These are phyloP conservation scores for Penicillium oxalicum DNA, from an alignment of 2,329 filamentous ascomycete genomes.

Conservation along the genomic window DNA sequence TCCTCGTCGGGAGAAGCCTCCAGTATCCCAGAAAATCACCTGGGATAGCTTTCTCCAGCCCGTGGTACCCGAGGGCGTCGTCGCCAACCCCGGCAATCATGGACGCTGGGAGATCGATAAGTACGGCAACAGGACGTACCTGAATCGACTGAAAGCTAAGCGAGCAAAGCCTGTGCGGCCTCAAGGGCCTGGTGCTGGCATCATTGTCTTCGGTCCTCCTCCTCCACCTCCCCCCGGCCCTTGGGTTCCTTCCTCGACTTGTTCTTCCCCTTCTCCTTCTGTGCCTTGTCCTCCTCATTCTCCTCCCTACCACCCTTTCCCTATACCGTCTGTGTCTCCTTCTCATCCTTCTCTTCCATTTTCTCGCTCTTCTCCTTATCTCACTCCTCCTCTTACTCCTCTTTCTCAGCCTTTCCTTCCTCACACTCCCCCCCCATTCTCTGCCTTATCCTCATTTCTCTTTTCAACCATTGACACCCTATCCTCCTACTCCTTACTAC, in stretches of 20 bases:
- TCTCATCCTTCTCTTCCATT: neutral
- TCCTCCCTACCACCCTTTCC: neutral
- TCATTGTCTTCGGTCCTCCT: neutral
- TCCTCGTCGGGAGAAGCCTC: neutral
- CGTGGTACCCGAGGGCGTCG: slow-evolving; percentile 14
- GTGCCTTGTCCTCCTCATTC: neutral
- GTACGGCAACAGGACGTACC: slow-evolving; percentile 13
- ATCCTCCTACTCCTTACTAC: neutral
- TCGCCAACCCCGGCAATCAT: slow-evolving; percentile 22
- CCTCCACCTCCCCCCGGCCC: too few species aligned
- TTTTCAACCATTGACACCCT: neutral
- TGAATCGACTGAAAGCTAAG: slow-evolving; percentile 15
- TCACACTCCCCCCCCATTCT: neutral
- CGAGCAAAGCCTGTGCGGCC: neutral
- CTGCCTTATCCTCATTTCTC: neutral
- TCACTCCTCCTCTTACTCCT: too few species aligned
- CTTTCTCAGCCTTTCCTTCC: neutral
- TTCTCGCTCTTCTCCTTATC: too few species aligned
- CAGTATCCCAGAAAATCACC: slow-evolving; percentile 3
- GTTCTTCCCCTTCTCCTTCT: neutral
- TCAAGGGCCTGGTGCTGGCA: too few species aligned
- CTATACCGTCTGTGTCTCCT: neutral
- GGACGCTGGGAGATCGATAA: slow-evolving; percentile 14
- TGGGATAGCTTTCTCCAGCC: slow-evolving; percentile 13
- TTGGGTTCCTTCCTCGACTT: too few species aligned